Base-by-base conservation (phyloP, 805 yeast genomes). In the Ogataea methylovora region DNA sequence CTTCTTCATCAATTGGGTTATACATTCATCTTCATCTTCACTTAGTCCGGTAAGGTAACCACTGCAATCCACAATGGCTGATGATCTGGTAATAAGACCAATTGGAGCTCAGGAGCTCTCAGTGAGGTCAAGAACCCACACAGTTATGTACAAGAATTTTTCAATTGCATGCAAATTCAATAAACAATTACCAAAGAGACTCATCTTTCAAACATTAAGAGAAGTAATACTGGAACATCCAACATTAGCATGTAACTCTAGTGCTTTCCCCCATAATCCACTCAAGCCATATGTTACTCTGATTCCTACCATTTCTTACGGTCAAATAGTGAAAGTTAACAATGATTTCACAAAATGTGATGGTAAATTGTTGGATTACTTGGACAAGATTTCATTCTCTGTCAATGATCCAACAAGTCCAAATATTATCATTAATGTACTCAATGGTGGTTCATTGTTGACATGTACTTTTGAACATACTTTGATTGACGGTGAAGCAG, bases 401-500 rank as follows among this genome's bases (percentile, higher is more conserved):
- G n/a, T n/a, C 3, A 10, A 12, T 14, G 18, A 30, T 23, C 17
- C 22, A 4, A 21, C 5, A 5, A 5, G 5, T 4, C 33, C 33
- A 7, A 18, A 23, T 17, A 23, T 30, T 21, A 30, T 9, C 14
- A 7, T 30, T 6, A 15, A 13, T 4, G 33, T 23, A 4, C 17
- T 30, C 11, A 8, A 30, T 7, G 23, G 11, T 2, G 5, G 19
- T 12, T 14, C 7, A 4, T 20, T 8, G 12, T n/a, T 30, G 8
- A 21, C 20, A 4, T 12, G n/a, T 4, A n/a, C 14, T 4, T 23
- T 22, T 8, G 33, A 30, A 7, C 33, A 30, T 21, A 10, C 27
- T 24, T 17, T 30, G n/a, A 23, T 30, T 17, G 33, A 30, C 16
- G 33, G 33, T 12, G 33, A 30, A 23, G 17, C 33, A 5, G 33